Percentiles rank a stretch among this genome's conserved stretches.
Conservation (phyloP, 1,284 basidiomycete species). For the Uromyces viciae-fabae region DNA sequence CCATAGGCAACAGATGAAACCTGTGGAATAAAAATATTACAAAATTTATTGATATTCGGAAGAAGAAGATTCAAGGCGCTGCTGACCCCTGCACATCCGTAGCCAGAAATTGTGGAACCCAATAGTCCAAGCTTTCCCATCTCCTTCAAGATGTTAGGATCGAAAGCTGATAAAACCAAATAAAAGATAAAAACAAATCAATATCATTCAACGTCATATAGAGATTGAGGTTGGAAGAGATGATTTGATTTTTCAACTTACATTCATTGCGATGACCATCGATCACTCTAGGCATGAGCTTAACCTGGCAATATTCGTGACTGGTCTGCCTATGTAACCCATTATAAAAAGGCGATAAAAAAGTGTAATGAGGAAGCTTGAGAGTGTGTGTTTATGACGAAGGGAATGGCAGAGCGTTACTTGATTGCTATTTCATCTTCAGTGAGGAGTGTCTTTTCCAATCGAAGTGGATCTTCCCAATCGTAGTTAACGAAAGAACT, state of each 20-base stretch:
- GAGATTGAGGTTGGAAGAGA: neutral
- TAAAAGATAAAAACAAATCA: neutral
- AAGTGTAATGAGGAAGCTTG: neutral
- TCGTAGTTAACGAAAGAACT: constrained; percentile 33
- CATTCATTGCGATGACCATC: constrained; percentile 84
- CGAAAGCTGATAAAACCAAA: constrained; percentile 63
- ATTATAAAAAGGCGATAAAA: neutral
- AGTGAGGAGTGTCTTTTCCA: constrained; percentile 62
- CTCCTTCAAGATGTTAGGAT: constrained; percentile 72
- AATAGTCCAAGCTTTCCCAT: constrained; percentile 90
- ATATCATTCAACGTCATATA: constrained; percentile 7
- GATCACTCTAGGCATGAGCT: constrained; percentile 74
- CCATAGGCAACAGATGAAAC: constrained; percentile 67
- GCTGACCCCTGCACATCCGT: constrained; percentile 89
- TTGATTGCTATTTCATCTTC: constrained; percentile 87
- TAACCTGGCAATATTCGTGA: constrained; percentile 78
- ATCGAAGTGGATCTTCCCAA: constrained; percentile 38
- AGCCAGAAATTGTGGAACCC: constrained; percentile 85
- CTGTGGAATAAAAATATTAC: constrained; percentile 9
- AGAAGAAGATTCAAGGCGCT: constrained; percentile 54
- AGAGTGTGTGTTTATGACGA: constrained; percentile 15
- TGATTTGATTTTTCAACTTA: constrained; percentile 52
- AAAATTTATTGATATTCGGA: neutral
- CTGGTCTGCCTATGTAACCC: constrained; percentile 71
- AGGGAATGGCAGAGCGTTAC: constrained; percentile 59